Percentiles rank a stretch among this genome's conserved stretches.
These are phyloP conservation scores for Medicago truncatula DNA, from an alignment of 306 rosid species.

Conservation along the genomic window DNA sequence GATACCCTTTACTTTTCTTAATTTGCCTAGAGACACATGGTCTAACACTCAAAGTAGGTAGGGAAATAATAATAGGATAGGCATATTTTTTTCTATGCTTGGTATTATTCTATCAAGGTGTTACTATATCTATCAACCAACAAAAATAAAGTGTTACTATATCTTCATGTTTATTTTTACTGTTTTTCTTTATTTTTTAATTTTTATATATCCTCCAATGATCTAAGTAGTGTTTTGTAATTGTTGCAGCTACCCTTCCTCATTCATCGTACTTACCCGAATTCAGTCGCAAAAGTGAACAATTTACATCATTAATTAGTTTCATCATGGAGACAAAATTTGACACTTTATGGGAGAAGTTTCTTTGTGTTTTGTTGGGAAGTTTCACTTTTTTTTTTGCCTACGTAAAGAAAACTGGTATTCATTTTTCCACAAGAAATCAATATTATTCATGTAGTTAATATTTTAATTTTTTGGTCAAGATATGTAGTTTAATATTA, in stretches of 20 bases:
- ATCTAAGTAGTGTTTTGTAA: neutral
- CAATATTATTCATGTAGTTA: neutral
- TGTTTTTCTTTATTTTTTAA: too few species aligned
- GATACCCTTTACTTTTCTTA: slow-evolving; percentile 59
- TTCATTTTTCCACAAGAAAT: neutral
- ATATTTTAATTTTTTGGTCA: neutral
- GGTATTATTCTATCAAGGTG: slow-evolving; percentile 48
- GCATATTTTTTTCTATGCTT: slow-evolving; percentile 36
- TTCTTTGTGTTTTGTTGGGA: slow-evolving; percentile 6
- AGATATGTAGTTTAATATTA: too few species aligned
- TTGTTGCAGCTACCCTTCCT: slow-evolving; percentile 30
- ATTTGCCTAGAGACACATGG: slow-evolving; percentile 42
- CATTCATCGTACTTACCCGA: neutral
- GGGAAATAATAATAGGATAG: slow-evolving; percentile 36
- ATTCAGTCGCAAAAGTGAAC: neutral
- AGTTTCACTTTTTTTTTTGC: slow-evolving; percentile 30
- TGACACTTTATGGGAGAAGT: slow-evolving; percentile 15
- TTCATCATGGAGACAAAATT: slow-evolving; percentile 11
- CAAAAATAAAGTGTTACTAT: slow-evolving; percentile 40
- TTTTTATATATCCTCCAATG: too few species aligned
- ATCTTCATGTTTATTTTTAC: too few species aligned
- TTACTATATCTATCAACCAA: slow-evolving; percentile 33
- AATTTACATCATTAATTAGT: neutral
- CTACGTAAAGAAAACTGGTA: neutral
- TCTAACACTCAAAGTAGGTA: slow-evolving; percentile 41